Evolutionary conservation across 2,329 filamentous ascomycete species (phyloP), one percentile per base, ranked within the genome.

Genomic region (Calonectria pteridis): DNA sequence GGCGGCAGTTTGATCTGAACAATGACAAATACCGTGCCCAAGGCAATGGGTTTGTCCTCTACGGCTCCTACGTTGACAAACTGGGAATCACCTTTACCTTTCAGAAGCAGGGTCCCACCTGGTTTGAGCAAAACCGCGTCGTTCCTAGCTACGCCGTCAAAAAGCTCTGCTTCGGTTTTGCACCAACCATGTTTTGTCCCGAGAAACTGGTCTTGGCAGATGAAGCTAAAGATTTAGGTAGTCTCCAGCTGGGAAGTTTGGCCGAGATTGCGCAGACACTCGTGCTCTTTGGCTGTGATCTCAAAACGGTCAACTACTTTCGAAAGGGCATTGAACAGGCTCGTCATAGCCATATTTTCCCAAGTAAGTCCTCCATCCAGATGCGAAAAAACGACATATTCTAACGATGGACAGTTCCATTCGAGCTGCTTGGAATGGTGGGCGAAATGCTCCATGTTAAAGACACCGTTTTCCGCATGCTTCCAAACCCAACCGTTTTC

Each of bases 51-150:
- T 84, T 81, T 68, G 80, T 83, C 35, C 59, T 85, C 1, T 79
- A 77, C 2, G 83, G 84, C 1, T 79, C 81, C 2, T 78, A 80
- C 13, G 75, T 81, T 2, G 77, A 79, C 26, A 83, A 84, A 0
- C 78, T 87, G 0, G 86, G 86, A 4, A 78, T 87, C 4, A 83
- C 85, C 50, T 85, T 86, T 37, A 81, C 77, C 1, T 86, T 87
- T 67, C 77, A 84, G 29, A 81, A 82, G n/a, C 83, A 83, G 2
- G 85, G 84, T 0, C 81, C 78, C 28, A 83, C 83, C 0, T 77
- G 73, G 46, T 87, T 86, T 46, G 67, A 81, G 18, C 80, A 82
- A 20, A 82, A 83, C 26, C 78, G 86, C 2, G 75, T 86, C 0
- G 82, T 87, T 2, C 86, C 86, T 0, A 79, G 75, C 14, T 74